Conservation (phyloP, 2,329 filamentous ascomycete species). For the Sporothrix variecibatus region DNA sequence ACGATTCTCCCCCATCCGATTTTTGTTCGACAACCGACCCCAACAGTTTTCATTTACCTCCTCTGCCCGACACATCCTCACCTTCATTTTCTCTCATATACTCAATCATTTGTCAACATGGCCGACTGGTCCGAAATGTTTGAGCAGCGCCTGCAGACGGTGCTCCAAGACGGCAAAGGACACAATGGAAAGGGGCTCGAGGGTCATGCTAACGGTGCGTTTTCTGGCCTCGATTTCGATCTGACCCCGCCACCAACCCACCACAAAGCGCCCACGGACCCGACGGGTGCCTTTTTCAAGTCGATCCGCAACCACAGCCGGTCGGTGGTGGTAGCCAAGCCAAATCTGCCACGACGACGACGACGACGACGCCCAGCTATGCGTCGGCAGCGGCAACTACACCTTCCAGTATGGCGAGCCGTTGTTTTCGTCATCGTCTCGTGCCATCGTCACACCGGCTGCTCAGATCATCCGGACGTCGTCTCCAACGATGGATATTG, state of each 20-base stretch:
- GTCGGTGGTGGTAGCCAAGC: neutral
- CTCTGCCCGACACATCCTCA: neutral
- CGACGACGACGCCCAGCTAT: neutral
- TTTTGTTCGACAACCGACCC: too few relatives aligned
- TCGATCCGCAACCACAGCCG: slow-evolving; percentile 24
- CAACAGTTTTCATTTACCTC: neutral
- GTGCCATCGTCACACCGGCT: neutral
- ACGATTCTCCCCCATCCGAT: neutral
- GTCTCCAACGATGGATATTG: neutral
- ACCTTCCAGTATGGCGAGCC: neutral
- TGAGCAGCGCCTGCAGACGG: slow-evolving; percentile 29
- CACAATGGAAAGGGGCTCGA: neutral
- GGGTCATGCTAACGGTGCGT: too few relatives aligned
- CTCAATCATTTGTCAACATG: neutral
- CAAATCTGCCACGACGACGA: too few relatives aligned
- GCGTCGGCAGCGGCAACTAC: neutral
- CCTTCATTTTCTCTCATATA: neutral
- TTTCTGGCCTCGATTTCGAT: neutral
- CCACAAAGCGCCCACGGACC: slow-evolving; percentile 9
- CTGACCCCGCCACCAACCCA: slow-evolving; percentile 26
- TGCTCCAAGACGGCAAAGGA: slow-evolving; percentile 1
- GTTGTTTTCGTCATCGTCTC: neutral
- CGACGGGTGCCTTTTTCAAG: slow-evolving; percentile 30
- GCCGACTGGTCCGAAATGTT: slow-evolving; percentile 30
- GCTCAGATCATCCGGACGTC: neutral